Evolutionary conservation across 306 rosid genomes (phyloP), one percentile per base, ranked within the genome.

Genomic region (Acacia crassicarpa): DNA sequence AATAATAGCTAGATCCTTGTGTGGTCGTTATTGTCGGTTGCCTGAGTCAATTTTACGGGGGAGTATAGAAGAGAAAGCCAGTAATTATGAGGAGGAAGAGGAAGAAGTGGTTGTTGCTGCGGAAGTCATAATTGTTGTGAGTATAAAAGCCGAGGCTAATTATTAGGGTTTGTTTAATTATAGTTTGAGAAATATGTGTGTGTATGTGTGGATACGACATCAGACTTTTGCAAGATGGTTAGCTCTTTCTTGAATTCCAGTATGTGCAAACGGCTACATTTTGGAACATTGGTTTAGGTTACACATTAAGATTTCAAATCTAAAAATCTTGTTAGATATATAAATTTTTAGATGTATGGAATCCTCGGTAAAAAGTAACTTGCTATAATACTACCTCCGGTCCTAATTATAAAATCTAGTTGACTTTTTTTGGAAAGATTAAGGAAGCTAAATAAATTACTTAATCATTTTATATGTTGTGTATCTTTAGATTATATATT

Each of bases 11-110:
- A 74, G 5, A 0, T 87, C 85, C 84, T 91, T 89, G 16, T 89
- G 56, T 53, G 58, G 67, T 89, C 87, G 75, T 89, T 90, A 33
- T 33, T 33, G 38, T 33, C 38, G 38, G 87, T 85, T 89, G 79
- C 88, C 89, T 0, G 87, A 15, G 19, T 16, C 38, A 49, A 17
- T 90, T 89, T 2, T 85, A 33, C 4, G 9, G 88, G 84, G 17
- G 94, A 90, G 66, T 38, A 44, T 27, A 75, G 68, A 0, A 71
- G 51, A n/a, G 16, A 72, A 33, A 17, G 44, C 22, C 22, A 14
- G 27, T 27, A 41, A 62, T 13, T 12, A 32, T 63, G 43, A 63
- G 44, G 32, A 32, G 22, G 44, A 32, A 32, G 44, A 30, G 56
- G 19, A 43, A 2, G 61, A 53, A 5, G 56, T 5, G 7, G n/a